Evolutionary conservation across 345 rosid genomes (phyloP), one percentile per base, ranked within the genome.

Genomic region (Aegle marmelos): DNA sequence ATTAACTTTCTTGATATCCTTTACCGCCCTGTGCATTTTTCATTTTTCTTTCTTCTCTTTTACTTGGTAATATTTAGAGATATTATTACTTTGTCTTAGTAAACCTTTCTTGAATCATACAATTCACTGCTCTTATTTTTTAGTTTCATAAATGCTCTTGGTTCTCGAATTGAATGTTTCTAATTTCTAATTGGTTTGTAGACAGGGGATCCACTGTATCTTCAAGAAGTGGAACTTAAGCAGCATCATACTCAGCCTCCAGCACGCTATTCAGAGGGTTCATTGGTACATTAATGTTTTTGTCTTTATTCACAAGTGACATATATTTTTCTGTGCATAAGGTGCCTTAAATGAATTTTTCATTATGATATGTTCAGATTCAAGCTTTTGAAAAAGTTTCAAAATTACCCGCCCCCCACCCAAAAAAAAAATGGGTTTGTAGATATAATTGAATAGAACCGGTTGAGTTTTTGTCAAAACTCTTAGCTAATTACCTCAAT

Each of bases 221-320:
- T 90, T 77, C 78, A 82, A 73, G 88, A 85, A 74, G 87, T 87
- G 68, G 89, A 90, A 76, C 84, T 87, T 83, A 86, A 88, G 86
- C 95, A 90, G 84, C 97, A 94, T 83, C 75, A 85, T 84, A 96
- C 98, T 21, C 91, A 89, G 82, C 95, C 90, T 80, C 90, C 97
- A 73, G 74, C 93, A 53, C 98, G 95, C 87, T 96, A 90, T 86
- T 89, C 93, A 9, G 99, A 96, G 85, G 98, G 89, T 76, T 89
- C 99, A 83, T 83, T 96, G 94, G 99, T 96, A 91, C 70, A 45
- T 56, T 74, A 41, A 72, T 78, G 11, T 45, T 58, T 64, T 74
- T 80, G 79, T 73, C 63, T 76, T 74, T 50, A 73, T 59, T 64
- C 68, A 62, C 22, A 73, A 83, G 68, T 74, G 39, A 76, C 79